A percentile compares a stretch with the other conserved stretches of the same genome.
These are phyloP conservation scores for Colletotrichum shisoi DNA, from an alignment of 2,329 filamentous ascomycete species.

Conservation along the genomic window DNA sequence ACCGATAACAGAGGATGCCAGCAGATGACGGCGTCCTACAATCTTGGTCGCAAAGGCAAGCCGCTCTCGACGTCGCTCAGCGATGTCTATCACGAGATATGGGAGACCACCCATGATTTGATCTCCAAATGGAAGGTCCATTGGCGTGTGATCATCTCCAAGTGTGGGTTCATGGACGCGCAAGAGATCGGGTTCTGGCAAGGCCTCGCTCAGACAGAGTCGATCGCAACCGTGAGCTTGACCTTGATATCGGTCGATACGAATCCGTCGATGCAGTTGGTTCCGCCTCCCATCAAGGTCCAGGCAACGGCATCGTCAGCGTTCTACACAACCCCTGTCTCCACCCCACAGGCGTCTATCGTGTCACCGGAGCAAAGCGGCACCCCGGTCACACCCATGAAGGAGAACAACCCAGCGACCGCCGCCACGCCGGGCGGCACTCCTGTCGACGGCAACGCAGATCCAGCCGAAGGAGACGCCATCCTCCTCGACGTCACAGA, in stretches of 20 bases:
- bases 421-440: slow-evolving; percentile 57
- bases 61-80: slow-evolving; percentile 61
- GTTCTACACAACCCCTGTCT: slow-evolving; percentile 70
- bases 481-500: slow-evolving; percentile 76
- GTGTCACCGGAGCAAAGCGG: slow-evolving; percentile 68
- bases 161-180: slow-evolving; percentile 72
- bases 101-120: slow-evolving; percentile 78
- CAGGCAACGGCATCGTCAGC: slow-evolving; percentile 54
- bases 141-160: slow-evolving; percentile 80
- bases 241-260: slow-evolving; percentile 72
- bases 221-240: slow-evolving; percentile 60
- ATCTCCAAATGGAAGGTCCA: slow-evolving; percentile 74
- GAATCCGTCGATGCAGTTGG: slow-evolving; percentile 68
- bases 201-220: slow-evolving; percentile 61
- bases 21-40: slow-evolving; percentile 77
- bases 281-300: slow-evolving; percentile 63
- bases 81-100: slow-evolving; percentile 77
- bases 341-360: slow-evolving; percentile 67
- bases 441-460: slow-evolving; percentile 53
- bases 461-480: slow-evolving; percentile 66
- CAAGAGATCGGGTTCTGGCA: slow-evolving; percentile 70
- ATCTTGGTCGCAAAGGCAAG: slow-evolving; percentile 67
- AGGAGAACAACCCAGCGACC: slow-evolving; percentile 46
- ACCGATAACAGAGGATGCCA: slow-evolving; percentile 78
- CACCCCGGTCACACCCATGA: slow-evolving; percentile 60